Conservation (phyloP, 768 basidiomycete genomes). For the Termitomyces sp. region DNA sequence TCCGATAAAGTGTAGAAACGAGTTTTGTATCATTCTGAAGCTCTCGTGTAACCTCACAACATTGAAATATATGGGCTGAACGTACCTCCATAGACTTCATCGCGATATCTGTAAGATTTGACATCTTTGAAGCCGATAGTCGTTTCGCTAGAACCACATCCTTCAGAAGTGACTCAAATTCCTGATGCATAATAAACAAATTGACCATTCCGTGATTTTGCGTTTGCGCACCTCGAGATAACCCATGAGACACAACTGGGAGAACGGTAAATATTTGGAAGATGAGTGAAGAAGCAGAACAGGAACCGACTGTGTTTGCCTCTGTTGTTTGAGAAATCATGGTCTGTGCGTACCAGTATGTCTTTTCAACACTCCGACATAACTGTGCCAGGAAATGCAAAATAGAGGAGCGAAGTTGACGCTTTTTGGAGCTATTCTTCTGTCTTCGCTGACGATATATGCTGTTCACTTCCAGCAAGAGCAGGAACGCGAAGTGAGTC, state of each 20-base stretch:
- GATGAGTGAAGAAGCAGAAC: slow-evolving; percentile 7
- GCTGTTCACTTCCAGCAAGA: slow-evolving; percentile 86
- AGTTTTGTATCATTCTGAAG: slow-evolving; percentile 77
- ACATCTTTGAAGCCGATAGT: slow-evolving; percentile 84
- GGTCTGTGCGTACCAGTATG: slow-evolving; percentile 19
- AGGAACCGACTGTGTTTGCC: slow-evolving; percentile 26
- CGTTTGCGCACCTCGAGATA: slow-evolving; percentile 31
- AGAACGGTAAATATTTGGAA: slow-evolving; percentile 7
- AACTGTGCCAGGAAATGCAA: slow-evolving; percentile 42
- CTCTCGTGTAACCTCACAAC: neutral
- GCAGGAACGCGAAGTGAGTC: slow-evolving; percentile 71
- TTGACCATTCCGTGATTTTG: neutral
- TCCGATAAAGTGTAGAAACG: slow-evolving; percentile 83
- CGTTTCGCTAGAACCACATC: slow-evolving; percentile 80
- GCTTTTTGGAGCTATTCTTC: slow-evolving; percentile 55
- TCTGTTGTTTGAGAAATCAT: slow-evolving; percentile 14
- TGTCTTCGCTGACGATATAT: slow-evolving; percentile 74
- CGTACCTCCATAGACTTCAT: slow-evolving; percentile 75
- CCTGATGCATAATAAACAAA: slow-evolving; percentile 37
- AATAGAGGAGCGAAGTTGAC: slow-evolving; percentile 68
- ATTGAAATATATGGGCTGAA: neutral
- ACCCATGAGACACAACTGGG: slow-evolving; percentile 27
- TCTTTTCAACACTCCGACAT: neutral
- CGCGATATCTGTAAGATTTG: slow-evolving; percentile 67
- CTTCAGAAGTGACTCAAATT: slow-evolving; percentile 76